Conservation (phyloP, 1,284 basidiomycete species). For the Pseudozyma hubeiensis region DNA sequence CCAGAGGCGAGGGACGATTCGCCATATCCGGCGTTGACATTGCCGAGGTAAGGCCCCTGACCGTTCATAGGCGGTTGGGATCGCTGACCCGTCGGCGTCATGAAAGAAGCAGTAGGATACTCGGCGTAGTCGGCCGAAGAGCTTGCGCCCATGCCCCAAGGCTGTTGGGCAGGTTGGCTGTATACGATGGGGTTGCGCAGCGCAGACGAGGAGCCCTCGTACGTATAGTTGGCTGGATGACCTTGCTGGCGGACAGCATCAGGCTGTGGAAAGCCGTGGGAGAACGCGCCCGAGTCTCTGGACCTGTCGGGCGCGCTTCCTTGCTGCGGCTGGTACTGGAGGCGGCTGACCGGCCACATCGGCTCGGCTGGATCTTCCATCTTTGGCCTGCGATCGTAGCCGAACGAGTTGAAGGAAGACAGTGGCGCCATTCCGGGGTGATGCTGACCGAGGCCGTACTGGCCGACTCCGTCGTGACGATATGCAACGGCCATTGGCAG, state of each 20-base stretch:
- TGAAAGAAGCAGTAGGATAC: constrained; percentile 42
- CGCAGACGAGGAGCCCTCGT: constrained; percentile 33
- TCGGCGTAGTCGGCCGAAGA: constrained; percentile 26
- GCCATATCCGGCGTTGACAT: constrained; percentile 20
- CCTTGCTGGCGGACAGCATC: constrained; percentile 21
- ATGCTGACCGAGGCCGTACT: constrained; percentile 43
- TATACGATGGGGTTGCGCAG: constrained; percentile 44
- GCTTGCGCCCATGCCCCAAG: constrained; percentile 19
- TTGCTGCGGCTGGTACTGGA: constrained; percentile 27
- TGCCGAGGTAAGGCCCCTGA: constrained; percentile 20
- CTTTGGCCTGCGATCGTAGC: constrained; percentile 24
- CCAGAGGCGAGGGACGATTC: constrained; percentile 20
- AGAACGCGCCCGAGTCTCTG: constrained; percentile 13
- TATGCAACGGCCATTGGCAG: constrained; percentile 49
- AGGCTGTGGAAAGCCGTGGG: constrained; percentile 24
- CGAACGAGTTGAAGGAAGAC: constrained; percentile 22
- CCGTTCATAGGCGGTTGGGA: constrained; percentile 14
- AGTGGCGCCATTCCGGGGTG: constrained; percentile 27
- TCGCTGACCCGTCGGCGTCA: constrained; percentile 22
- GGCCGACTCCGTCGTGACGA: constrained; percentile 48
- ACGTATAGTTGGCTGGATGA: constrained; percentile 28
- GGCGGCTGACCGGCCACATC: constrained; percentile 31
- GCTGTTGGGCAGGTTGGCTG: constrained; percentile 31
- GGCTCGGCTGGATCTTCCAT: constrained; percentile 24
- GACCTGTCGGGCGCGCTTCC: constrained; percentile 18